Evolutionary conservation across 2,329 filamentous ascomycete species (phyloP), one percentile per base, ranked within the genome.

Genomic region (Colletotrichum sp.): DNA sequence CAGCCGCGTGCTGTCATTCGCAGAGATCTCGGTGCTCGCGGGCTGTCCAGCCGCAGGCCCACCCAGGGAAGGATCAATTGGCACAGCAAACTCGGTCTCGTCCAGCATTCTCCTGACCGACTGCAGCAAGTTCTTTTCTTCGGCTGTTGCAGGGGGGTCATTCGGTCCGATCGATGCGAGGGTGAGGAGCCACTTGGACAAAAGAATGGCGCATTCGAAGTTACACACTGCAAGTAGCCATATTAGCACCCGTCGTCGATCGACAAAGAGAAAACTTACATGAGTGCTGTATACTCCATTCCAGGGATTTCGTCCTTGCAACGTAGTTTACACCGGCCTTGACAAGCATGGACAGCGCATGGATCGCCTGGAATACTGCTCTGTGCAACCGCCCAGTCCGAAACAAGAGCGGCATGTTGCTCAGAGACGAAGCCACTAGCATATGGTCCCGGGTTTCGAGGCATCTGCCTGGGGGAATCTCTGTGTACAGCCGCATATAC

Each of bases 291-390:
- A 92, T 92, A 79, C 90, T 92, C 91, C 91, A 92, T 80, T 92
- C 89, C 1, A 90, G 85, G 2, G 90, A 91, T 82, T 92, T 92
- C 7, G 90, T 90, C 77, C 90, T 88, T 57, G 91, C 90, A 64
- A 92, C 90, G 78, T 92, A 92, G 78, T 91, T 92, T 24, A 93
- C 90, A 1, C 91, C 91, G 16, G 89, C 87, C 81, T 92, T 93
- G 75, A 93, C 91, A 28, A 93, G 85, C 86, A 94, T 92, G 5
- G 92, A 93, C 44, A 95, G 85, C 1, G 93, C 92, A 80, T 94
- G 93, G 32, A 93, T 91, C 2, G 92, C 91, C 79, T 95, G 93
- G 32, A 93, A 89, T 0, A 94, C 90, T 1, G 93, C 93, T 62
- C 92, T 87, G 39, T 91, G 92, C 28, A 94, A 87, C 36, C 91